Base-by-base conservation (phyloP, 805 yeast genomes). In the Saccharomycopsis synnaedendra region DNA sequence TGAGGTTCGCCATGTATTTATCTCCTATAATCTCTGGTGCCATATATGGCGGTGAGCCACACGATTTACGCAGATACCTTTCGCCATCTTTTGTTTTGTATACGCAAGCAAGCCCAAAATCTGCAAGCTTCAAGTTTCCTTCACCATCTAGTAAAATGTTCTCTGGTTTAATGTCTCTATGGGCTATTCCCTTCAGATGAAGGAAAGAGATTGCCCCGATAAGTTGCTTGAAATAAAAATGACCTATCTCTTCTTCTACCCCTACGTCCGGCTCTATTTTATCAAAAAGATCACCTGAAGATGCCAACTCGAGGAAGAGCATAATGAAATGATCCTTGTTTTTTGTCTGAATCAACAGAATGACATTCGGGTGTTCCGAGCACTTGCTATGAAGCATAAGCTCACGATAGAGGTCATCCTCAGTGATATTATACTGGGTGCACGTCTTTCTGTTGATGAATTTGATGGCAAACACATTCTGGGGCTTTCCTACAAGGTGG, bases 241-340 rank as follows among this genome's bases (percentile, higher is more conserved):
- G 85, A 1, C 84, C 82, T 6, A 82, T 70, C 27, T 76, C 79
- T 46, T 71, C 74, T 53, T 76, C 82, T 2, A 82, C 78, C 1
- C 88, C 88, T 5, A 74, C 63, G 62, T 81, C 87, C 0, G 87
- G 87, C 58, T 82, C 87, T 51, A 83, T 82, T 60, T 82, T 83
- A 56, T 82, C 89, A 59, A 83, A 83, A 27, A 83, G 59, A 61
- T 83, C 93, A 10, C 93, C 93, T 50, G 85, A 85, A 30, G 71
- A 70, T 1, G 87, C 86, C 49, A 78, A 64, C 56, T 83, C 89
- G 70, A 83, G 64, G 3, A 75, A 75, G 50, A 83, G 69, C 76
- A 82, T 82, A 36, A 76, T 63, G 75, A 82, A 83, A 42, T 70
- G 71, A 1, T 61, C 58, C 50, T 78, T 75, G 3, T 74, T 70